Conservation (phyloP, 192 early-diverging fungal species). For the Glomus cerebriforme region DNA sequence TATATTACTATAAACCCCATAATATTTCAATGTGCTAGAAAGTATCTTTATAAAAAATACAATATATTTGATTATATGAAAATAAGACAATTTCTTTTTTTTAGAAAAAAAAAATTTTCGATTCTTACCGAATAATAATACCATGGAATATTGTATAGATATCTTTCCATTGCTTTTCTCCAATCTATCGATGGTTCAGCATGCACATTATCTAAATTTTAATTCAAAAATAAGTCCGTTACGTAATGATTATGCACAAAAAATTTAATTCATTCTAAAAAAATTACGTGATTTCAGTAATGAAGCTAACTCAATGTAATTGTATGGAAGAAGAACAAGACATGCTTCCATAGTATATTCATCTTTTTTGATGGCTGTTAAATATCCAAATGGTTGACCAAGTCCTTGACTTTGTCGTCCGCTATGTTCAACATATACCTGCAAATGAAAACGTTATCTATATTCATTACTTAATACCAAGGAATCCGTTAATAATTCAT, state of each 20-base stretch:
- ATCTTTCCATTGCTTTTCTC: not conserved
- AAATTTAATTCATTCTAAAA: not conserved
- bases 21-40: not conserved
- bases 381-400: constrained; percentile 19
- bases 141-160: constrained; percentile 9
- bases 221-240: not conserved
- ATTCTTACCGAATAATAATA: constrained; percentile 9
- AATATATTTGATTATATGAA: not conserved
- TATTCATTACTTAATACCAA: not conserved
- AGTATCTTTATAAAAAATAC: not conserved
- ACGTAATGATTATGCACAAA: not conserved
- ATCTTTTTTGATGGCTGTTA: not conserved
- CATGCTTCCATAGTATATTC: constrained; percentile 5
- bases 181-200: not conserved
- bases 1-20: not conserved
- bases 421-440: constrained; percentile 3
- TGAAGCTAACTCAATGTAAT: not conserved
- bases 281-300: not conserved
- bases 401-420: not conserved
- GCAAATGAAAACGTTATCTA: not conserved
- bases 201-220: constrained; percentile 1
- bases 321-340: constrained; percentile 17
- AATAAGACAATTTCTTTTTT: not conserved
- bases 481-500: not conserved
- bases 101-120: not conserved